Percentiles rank a stretch among this genome's conserved stretches.
Evolutionary conservation across 805 yeast genomes (phyloP).

Genomic region (Cyberlindnera euphorbiiphila): DNA sequence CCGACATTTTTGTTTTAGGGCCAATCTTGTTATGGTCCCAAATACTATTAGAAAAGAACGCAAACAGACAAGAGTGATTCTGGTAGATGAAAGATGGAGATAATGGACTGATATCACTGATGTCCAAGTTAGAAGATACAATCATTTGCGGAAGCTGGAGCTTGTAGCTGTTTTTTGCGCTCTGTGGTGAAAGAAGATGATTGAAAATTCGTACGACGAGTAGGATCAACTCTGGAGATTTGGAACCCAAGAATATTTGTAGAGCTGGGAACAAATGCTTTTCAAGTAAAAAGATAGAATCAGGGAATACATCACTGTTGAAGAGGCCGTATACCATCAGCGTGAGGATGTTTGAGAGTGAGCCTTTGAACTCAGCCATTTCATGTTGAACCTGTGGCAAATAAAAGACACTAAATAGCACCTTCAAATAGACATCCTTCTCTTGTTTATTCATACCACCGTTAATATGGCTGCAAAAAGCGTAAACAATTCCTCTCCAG

Average conservation of each 20-base stretch:
- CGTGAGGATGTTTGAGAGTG: conserved; percentile 1
- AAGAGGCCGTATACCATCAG: conserved; percentile 10
- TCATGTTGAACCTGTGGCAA: too few species aligned
- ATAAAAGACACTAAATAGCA: conserved; percentile 12
- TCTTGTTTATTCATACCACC: too few species aligned
- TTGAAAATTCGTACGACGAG: conserved; percentile 1
- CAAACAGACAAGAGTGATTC: background rate
- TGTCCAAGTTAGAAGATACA: conserved; percentile 14
- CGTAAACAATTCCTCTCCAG: conserved; percentile 19
- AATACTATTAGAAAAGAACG: conserved; percentile 1
- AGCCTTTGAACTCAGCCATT: background rate
- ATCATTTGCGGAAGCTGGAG: conserved; percentile 6
- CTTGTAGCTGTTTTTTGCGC: background rate
- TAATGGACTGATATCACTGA: conserved; percentile 14
- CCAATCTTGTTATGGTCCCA: conserved; percentile 4
- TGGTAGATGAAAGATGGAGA: conserved; percentile 3
- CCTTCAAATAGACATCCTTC: background rate
- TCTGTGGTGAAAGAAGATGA: conserved; percentile 5
- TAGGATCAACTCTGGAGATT: background rate
- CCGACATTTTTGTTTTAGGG: background rate
- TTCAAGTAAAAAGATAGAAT: background rate
- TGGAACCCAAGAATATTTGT: background rate
- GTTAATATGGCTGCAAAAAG: conserved; percentile 6
- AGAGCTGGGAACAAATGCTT: conserved; percentile 6
- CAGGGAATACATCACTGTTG: conserved; percentile 7